Percentiles rank a stretch among this genome's conserved stretches.
Conservation (phyloP, 345 rosid genomes). For the Clausena lansium region DNA sequence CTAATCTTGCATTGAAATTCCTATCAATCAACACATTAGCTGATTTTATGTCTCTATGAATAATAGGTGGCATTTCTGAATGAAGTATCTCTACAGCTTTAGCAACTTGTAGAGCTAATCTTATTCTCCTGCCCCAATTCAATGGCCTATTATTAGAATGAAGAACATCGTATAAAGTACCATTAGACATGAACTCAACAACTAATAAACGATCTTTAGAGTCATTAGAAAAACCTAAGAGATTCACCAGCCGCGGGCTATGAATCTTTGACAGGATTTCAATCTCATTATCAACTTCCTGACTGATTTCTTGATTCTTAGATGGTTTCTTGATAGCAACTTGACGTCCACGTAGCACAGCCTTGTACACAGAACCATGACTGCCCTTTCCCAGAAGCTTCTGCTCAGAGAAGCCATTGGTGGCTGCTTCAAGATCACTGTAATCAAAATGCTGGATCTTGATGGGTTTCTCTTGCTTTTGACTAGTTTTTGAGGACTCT, state of each 20-base stretch:
- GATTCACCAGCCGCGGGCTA: conserved; percentile 88
- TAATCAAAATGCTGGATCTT: conserved; percentile 80
- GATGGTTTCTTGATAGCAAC: conserved; percentile 89
- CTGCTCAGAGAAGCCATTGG: conserved; percentile 78
- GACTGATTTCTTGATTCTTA: conserved; percentile 54
- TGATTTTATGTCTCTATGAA: conserved; percentile 96
- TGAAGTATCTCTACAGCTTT: conserved; percentile 78
- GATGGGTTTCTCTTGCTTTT: conserved; percentile 45
- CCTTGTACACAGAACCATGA: conserved; percentile 96
- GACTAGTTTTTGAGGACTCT: conserved; percentile 35
- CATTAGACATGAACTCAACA: conserved; percentile 90
- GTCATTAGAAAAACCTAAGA: conserved; percentile 74
- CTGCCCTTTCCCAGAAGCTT: conserved; percentile 91
- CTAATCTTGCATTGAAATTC: conserved; percentile 82
- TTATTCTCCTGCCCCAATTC: conserved; percentile 79
- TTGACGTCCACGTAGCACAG: conserved; percentile 75
- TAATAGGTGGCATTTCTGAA: conserved; percentile 69
- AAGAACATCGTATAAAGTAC: conserved; percentile 85
- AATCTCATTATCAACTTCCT: conserved; percentile 87
- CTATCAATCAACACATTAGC: conserved; percentile 94
- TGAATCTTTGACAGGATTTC: conserved; percentile 89
- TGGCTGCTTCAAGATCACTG: conserved; percentile 91
- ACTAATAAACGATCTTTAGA: conserved; percentile 75
- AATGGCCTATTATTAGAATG: conserved; percentile 63
- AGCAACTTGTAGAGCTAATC: conserved; percentile 80